Evolutionary conservation across 192 early-diverging fungal species (phyloP).

Genomic region (Thamnidium elegans): DNA sequence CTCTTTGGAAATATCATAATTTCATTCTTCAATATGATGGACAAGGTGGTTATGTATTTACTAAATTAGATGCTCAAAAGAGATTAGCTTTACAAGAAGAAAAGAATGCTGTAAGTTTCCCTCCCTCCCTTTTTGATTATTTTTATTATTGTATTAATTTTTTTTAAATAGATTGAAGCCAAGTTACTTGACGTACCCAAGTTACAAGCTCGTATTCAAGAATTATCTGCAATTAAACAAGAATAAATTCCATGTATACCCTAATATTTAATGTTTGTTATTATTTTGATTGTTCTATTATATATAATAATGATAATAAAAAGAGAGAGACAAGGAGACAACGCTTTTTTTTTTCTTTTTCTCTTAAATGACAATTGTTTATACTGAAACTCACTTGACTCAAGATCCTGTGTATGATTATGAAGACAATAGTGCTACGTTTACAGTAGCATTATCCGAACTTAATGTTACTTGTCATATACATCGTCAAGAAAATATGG

Average conservation of each 20-base stretch:
- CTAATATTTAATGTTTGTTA: background rate
- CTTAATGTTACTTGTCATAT: background rate
- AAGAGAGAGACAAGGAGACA: background rate
- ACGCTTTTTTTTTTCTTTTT: background rate
- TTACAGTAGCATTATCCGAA: background rate
- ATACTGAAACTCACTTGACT: background rate
- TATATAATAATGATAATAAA: background rate
- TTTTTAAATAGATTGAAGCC: conserved; percentile 54
- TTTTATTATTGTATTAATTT: background rate
- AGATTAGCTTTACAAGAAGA: conserved; percentile 88
- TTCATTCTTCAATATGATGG: conserved; percentile 93
- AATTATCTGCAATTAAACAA: conserved; percentile 48
- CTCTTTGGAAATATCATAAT: conserved; percentile 97
- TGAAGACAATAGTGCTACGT: background rate
- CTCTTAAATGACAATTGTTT: conserved; percentile 2
- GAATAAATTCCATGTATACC: background rate
- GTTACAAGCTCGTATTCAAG: conserved; percentile 63
- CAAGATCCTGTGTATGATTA: background rate
- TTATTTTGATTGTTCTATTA: too few species aligned
- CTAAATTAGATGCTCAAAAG: conserved; percentile 83
- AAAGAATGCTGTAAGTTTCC: conserved; percentile 62
- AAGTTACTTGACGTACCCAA: conserved; percentile 79
- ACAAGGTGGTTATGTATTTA: conserved; percentile 94
- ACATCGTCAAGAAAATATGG: background rate
- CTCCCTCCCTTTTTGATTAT: background rate